These are phyloP conservation scores for Leptographium galeiforme DNA, from an alignment of 2,329 filamentous ascomycete genomes.

Conservation along the genomic window DNA sequence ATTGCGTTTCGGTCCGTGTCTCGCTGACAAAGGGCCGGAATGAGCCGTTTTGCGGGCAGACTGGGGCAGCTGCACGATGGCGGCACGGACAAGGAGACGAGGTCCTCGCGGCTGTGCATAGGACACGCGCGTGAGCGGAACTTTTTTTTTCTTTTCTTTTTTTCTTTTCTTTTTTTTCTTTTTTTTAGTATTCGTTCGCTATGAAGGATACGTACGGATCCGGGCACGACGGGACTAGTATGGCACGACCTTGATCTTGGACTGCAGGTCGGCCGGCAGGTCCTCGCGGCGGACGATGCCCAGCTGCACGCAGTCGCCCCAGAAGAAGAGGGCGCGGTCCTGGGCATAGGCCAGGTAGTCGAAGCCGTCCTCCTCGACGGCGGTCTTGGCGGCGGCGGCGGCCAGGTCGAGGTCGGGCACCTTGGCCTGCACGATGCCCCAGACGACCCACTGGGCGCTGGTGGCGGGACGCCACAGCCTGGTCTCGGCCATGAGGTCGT, in stretches of 20 bases:
- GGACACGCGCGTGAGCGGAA: too few relatives aligned
- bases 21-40: background rate
- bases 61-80: too few relatives aligned
- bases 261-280: slow-evolving; percentile 53
- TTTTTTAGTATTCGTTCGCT: too few relatives aligned
- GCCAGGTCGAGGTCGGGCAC: slow-evolving; percentile 47
- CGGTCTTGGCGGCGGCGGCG: slow-evolving; percentile 25
- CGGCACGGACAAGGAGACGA: too few relatives aligned
- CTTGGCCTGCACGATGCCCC: slow-evolving; percentile 93
- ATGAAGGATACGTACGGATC: too few relatives aligned
- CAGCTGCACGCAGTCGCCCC: slow-evolving; percentile 73
- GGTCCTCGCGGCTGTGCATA: too few relatives aligned
- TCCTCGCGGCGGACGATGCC: slow-evolving; percentile 66
- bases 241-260: slow-evolving; percentile 55
- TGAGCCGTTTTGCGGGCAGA: background rate
- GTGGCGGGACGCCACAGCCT: slow-evolving; percentile 78
- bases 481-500: slow-evolving; percentile 63
- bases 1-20: background rate
- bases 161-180: too few relatives aligned
- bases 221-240: slow-evolving; percentile 14
- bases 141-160: too few relatives aligned
- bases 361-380: slow-evolving; percentile 59
- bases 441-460: slow-evolving; percentile 83
- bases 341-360: slow-evolving; percentile 89
- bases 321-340: slow-evolving; percentile 83